These are phyloP conservation scores for Trypanosoma brucei DNA, from an alignment of 208 protist species.

Conservation along the genomic window DNA sequence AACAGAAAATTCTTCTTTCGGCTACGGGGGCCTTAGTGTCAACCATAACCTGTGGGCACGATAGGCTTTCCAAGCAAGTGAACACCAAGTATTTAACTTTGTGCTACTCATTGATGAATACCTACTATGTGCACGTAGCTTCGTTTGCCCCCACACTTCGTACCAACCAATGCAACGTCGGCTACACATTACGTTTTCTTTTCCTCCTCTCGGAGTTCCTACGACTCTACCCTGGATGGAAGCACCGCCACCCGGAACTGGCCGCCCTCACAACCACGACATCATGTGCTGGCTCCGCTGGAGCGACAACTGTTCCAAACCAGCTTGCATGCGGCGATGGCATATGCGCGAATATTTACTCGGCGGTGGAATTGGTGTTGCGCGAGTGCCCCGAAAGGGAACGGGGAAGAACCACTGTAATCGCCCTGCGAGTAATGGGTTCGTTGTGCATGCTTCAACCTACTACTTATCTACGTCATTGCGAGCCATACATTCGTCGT, in stretches of 20 bases:
- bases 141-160: slow-evolving; percentile 42
- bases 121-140: slow-evolving; percentile 65
- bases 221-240: slow-evolving; percentile 77
- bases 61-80: slow-evolving; percentile 34
- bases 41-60: slow-evolving; percentile 65
- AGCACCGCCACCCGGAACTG: slow-evolving; percentile 27
- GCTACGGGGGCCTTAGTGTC: slow-evolving; percentile 55
- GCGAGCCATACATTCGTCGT: slow-evolving; percentile 38
- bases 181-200: slow-evolving; percentile 78
- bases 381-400: slow-evolving; percentile 27
- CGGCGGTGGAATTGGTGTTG: slow-evolving; percentile 46
- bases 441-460: slow-evolving; percentile 84
- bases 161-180: slow-evolving; percentile 40
- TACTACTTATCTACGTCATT: slow-evolving; percentile 54
- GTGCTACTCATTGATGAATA: slow-evolving; percentile 86
- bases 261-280: slow-evolving; percentile 24
- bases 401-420: slow-evolving; percentile 32
- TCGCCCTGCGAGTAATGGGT: slow-evolving; percentile 62
- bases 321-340: slow-evolving; percentile 49
- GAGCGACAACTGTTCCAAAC: slow-evolving; percentile 27
- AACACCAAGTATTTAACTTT: slow-evolving; percentile 64
- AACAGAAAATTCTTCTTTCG: slow-evolving; percentile 74
- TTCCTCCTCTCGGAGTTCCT: slow-evolving; percentile 88
- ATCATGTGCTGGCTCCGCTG: slow-evolving; percentile 7
- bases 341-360: slow-evolving; percentile 69